Evolutionary conservation across 2,329 filamentous ascomycete genomes (phyloP), one percentile per base, ranked within the genome.

Genomic region (Colletotrichum aenigma): DNA sequence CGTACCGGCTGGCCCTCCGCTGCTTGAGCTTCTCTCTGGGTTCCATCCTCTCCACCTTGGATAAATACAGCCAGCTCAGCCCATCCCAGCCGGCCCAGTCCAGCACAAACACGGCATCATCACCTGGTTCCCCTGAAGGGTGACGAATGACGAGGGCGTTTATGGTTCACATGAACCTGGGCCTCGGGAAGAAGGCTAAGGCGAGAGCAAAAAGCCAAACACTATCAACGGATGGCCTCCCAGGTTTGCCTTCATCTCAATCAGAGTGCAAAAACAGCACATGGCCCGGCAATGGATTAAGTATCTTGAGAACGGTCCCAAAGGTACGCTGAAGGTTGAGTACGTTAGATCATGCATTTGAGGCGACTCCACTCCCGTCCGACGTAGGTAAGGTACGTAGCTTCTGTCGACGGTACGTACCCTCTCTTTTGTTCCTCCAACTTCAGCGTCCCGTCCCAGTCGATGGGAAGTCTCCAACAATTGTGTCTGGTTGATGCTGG

Each of bases 291-390:
- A 58, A 61, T 55, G 36, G 21, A 43, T 55, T 26, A 38, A 73
- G 60, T 24, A 71, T 66, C 28, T 71, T 21, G 34, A 68, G 64
- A 75, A 73, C 73, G 73, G 62, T 72, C 69, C 70, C 56, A 68
- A 56, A 73, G 70, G 70, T 68, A 75, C 73, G 69, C 74, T 65
- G 74, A 74, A 74, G 73, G 70, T 73, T 69, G 71, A 75, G 65
- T 75, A 68, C 56, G 70, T 74, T 74, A 70, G 70, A 64, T 73
- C 74, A 76, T 74, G 70, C 74, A 75, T 68, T 73, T 56, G 69
- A 38, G 56, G 55, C 70, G 56, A 71, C 70, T 73, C 73, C 73
- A 76, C 74, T 68, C 58, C 48, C 65, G 70, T 67, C 74, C 70
- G 70, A 68, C 70, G 64, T 68, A 38, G 43, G 43, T 52, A 21